These are phyloP conservation scores for Cryptosporidium baileyi DNA, from an alignment of 169 alveolate species.

Conservation along the genomic window DNA sequence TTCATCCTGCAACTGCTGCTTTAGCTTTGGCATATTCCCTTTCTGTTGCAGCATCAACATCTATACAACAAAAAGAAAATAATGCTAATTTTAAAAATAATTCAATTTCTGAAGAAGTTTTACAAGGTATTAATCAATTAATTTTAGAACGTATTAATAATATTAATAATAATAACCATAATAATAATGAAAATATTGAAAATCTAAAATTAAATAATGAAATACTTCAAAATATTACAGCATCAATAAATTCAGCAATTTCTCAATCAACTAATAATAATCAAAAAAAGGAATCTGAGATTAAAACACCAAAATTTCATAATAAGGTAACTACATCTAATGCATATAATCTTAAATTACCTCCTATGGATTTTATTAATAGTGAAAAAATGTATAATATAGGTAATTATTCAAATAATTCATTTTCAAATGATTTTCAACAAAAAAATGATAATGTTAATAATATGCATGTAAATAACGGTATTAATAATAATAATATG, in stretches of 20 bases:
- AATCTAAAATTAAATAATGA: neutral
- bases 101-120: conserved; percentile 2
- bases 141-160: neutral
- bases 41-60: conserved; percentile 34
- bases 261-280: neutral
- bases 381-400: neutral
- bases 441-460: too few species aligned
- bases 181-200: too few species aligned
- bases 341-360: conserved; percentile 21
- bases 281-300: neutral
- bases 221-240: neutral
- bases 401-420: neutral
- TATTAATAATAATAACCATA: too few species aligned
- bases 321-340: neutral
- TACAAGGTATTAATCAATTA: conserved; percentile 4
- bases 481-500: neutral
- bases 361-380: conserved; percentile 59
- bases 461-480: neutral
- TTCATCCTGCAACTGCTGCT: conserved; percentile 66
- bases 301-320: too few species aligned
- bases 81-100: neutral
- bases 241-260: neutral
- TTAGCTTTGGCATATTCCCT: conserved; percentile 60
- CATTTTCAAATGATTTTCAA: neutral
- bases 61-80: neutral